Conservation (phyloP, 2,329 filamentous ascomycete genomes). For the Trichoderma afroharzianum region DNA sequence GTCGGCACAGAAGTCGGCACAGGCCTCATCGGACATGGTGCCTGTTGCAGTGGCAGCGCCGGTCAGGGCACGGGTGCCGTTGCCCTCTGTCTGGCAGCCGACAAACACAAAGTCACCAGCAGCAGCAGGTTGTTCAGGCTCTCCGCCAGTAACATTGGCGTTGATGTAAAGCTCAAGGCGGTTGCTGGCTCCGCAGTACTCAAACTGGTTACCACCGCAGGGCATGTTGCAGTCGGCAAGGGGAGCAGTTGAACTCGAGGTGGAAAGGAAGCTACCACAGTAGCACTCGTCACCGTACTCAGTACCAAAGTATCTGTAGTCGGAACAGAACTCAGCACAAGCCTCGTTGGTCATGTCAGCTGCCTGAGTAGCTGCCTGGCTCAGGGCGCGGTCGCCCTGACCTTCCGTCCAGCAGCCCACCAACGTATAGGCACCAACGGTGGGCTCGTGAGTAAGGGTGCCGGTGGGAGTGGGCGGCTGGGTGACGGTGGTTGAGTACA, state of each 20-base stretch:
- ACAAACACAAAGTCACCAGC: constrained; percentile 32
- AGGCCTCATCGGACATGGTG: constrained; percentile 33
- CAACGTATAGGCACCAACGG: constrained; percentile 29
- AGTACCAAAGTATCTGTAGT: constrained; percentile 40
- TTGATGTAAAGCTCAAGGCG: constrained; percentile 35
- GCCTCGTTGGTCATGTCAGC: constrained; percentile 33
- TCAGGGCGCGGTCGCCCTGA: constrained; percentile 33
- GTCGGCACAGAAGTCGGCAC: constrained; percentile 31
- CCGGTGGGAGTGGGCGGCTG: constrained; percentile 28
- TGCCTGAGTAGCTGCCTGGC: constrained; percentile 24
- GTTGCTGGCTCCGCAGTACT: constrained; percentile 35
- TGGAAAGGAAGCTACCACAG: constrained; percentile 33
- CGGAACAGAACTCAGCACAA: constrained; percentile 34
- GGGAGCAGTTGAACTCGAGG: constrained; percentile 26
- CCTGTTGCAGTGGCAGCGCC: constrained; percentile 24
- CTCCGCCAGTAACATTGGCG: constrained; percentile 24
- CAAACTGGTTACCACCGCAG: constrained; percentile 31
- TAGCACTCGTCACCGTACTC: constrained; percentile 40
- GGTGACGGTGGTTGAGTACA: constrained; percentile 41
- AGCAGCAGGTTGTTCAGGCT: constrained; percentile 31
- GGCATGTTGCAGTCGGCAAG: constrained; percentile 34
- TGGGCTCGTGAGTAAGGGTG: constrained; percentile 24
- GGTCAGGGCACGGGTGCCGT: constrained; percentile 32
- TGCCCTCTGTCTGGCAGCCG: constrained; percentile 38
- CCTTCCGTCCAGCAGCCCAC: constrained; percentile 42